Evolutionary conservation across 345 rosid species (phyloP), one percentile per base, ranked within the genome.

Genomic region (Erucastrum elatum): DNA sequence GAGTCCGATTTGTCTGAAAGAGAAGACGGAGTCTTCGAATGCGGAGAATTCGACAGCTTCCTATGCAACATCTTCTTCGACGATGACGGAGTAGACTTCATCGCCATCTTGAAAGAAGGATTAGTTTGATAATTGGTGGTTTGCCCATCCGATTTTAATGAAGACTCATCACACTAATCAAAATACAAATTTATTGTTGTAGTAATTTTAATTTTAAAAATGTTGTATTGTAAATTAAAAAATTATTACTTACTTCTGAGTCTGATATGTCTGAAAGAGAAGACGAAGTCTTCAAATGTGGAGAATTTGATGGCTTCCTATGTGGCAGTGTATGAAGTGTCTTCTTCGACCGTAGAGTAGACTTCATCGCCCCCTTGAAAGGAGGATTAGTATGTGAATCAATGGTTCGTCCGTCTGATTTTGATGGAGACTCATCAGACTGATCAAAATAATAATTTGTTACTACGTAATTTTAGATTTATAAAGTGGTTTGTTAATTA

Each of bases 401-500:
- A 21, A 21, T 1, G 21, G 21, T 21, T 21, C 21, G 21, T 21
- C 21, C 21, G 21, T 21, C 21, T 21, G 55, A 46, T 81, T 91
- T 95, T 1, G 90, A 89, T 0, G 94, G 93, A 27, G 94, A 87
- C 79, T 93, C 97, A 30, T 61, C 80, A 4, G 93, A 88, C 98
- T 94, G 85, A 74, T 78, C 16, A 70, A 78, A 67, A 6, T 55
- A 6, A 4, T 12, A 16, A 16, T n/a, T 51, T 51, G 39, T 39
- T 6, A 68, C 30, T 21, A 65, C 33, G 58, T 66, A 74, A 67
- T 37, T 66, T 30, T 12, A 46, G 55, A 46, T 13, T 46, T 2
- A 33, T 66, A 60, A 55, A 46, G 72, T 58, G n/a, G 2, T 74
- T 46, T 35, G 0, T 69, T 49, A 34, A n/a, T 41, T 34, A 13